These are phyloP conservation scores for Eucalyptus viminalis DNA, from an alignment of 345 rosid genomes.

Conservation along the genomic window DNA sequence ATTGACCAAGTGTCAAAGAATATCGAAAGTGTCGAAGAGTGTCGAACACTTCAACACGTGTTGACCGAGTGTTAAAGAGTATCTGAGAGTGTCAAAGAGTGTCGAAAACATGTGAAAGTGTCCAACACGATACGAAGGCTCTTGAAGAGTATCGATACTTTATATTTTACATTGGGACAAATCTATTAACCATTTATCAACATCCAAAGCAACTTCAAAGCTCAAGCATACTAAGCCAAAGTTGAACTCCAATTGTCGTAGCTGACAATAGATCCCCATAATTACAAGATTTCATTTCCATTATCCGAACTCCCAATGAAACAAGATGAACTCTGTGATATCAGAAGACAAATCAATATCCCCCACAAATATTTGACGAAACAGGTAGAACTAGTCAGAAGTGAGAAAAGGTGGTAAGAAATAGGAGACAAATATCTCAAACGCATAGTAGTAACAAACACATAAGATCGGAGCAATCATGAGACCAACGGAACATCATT, in stretches of 20 bases:
- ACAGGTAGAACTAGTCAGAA: background rate
- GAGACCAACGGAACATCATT: background rate
- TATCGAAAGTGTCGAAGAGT: rapidly evolving
- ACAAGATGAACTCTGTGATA: background rate
- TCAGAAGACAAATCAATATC: background rate
- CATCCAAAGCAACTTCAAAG: background rate
- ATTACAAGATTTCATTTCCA: background rate
- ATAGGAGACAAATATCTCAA: background rate
- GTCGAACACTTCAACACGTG: too few species aligned
- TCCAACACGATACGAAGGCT: rapidly evolving
- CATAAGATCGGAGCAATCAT: background rate
- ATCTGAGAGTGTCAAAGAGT: rapidly evolving
- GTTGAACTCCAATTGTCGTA: background rate
- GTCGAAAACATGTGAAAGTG: rapidly evolving
- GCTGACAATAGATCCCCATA: background rate
- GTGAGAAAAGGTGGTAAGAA: background rate
- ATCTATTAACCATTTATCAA: background rate
- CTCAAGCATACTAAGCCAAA: background rate
- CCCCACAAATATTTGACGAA: background rate
- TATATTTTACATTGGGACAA: background rate
- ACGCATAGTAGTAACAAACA: background rate
- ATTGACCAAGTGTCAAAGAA: too few species aligned
- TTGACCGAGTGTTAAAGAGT: too few species aligned
- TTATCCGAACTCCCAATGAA: background rate
- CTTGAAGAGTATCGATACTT: rapidly evolving